Percentiles rank a stretch among this genome's conserved stretches.
These are phyloP conservation scores for Apiospora arundinis DNA, from an alignment of 2,329 filamentous ascomycete genomes.

Conservation along the genomic window DNA sequence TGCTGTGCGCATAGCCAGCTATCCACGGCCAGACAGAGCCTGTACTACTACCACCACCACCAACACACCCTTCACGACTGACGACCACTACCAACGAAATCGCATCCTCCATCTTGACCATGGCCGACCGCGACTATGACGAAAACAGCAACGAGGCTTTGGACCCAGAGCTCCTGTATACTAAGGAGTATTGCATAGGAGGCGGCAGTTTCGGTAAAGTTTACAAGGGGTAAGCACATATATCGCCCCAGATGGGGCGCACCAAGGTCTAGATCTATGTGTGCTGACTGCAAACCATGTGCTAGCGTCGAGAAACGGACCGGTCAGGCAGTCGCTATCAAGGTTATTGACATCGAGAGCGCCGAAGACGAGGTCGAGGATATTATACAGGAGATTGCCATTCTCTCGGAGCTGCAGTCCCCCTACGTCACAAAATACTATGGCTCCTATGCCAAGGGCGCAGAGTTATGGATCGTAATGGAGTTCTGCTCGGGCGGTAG, in stretches of 20 bases:
- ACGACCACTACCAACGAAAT: background rate
- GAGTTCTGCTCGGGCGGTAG: constrained; percentile 98
- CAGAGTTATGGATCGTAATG: constrained; percentile 99
- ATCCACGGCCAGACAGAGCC: background rate
- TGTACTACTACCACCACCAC: background rate
- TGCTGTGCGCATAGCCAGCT: constrained; percentile 1
- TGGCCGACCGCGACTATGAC: constrained; percentile 57
- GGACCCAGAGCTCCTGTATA: constrained; percentile 91
- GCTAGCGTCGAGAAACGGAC: constrained; percentile 87
- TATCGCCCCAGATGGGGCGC: background rate
- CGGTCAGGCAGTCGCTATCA: constrained; percentile 94
- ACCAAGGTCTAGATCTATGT: too few relatives aligned
- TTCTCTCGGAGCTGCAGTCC: constrained; percentile 93
- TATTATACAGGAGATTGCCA: constrained; percentile 98
- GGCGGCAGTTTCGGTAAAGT: constrained; percentile 98
- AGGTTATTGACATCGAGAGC: constrained; percentile 98
- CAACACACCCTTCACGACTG: background rate
- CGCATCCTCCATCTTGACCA: constrained; percentile 32
- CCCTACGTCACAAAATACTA: constrained; percentile 98
- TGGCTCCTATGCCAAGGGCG: constrained; percentile 94
- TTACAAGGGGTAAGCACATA: constrained; percentile 80
- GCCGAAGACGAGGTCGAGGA: constrained; percentile 99
- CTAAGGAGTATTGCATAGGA: constrained; percentile 93
- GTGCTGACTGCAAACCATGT: constrained; percentile 26
- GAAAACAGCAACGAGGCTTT: constrained; percentile 62